Conservation (phyloP, 192 early-diverging fungal species). For the Globomyces pollinis-pini region DNA sequence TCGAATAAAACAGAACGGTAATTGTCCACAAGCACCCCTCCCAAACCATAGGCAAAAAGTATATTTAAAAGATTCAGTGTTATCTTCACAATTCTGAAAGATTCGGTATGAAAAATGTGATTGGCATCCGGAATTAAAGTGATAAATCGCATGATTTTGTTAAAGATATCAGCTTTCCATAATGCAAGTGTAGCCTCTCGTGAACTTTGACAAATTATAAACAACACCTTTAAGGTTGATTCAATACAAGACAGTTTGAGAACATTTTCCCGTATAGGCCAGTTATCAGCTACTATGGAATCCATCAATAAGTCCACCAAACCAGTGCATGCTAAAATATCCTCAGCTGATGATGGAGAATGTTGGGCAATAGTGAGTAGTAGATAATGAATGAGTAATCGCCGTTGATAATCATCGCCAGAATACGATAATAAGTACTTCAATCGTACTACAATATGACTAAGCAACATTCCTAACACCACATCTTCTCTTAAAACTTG, state of each 20-base stretch:
- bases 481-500: slow-evolving; percentile 33
- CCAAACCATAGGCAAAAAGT: slow-evolving; percentile 17
- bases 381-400: slow-evolving; percentile 40
- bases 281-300: neutral
- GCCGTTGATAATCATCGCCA: slow-evolving; percentile 26
- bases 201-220: slow-evolving; percentile 19
- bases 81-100: no score
- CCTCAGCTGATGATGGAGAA: slow-evolving; percentile 29
- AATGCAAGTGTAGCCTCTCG: slow-evolving; percentile 14
- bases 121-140: neutral
- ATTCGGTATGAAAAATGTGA: slow-evolving; percentile 3
- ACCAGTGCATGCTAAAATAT: slow-evolving; percentile 37
- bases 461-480: slow-evolving; percentile 50
- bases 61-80: slow-evolving; percentile 5
- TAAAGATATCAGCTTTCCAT: slow-evolving; percentile 8
- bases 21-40: slow-evolving; percentile 14
- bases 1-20: slow-evolving; percentile 13
- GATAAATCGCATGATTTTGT: slow-evolving; percentile 13
- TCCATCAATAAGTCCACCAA: slow-evolving; percentile 31
- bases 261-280: neutral
- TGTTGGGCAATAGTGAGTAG: slow-evolving; percentile 37
- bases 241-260: slow-evolving; percentile 2
- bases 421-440: slow-evolving; percentile 43
- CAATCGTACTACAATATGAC: slow-evolving; percentile 50
- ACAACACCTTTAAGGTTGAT: neutral